Conservation (phyloP, 2,329 filamentous ascomycete genomes). For the Aspergillus thermomutatus region DNA sequence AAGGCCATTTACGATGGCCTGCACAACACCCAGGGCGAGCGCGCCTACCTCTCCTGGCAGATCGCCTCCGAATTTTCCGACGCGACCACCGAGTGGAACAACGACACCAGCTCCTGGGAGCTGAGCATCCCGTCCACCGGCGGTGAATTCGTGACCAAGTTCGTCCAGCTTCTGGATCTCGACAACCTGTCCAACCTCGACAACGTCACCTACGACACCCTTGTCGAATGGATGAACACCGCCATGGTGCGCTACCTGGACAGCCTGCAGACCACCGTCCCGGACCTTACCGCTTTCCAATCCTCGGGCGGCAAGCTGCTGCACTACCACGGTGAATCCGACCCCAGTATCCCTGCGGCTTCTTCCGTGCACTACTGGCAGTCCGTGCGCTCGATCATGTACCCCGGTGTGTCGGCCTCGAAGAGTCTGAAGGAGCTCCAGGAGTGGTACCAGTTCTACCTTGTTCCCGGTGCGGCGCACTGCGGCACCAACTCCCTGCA, state of each 20-base stretch:
- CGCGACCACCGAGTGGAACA: slow-evolving; percentile 23
- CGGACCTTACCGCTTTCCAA: slow-evolving; percentile 52
- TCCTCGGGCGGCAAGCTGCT: slow-evolving; percentile 53
- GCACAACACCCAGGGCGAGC: slow-evolving; percentile 37
- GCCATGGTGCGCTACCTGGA: slow-evolving; percentile 50
- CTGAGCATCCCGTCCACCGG: slow-evolving; percentile 32
- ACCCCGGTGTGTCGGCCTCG: slow-evolving; percentile 38
- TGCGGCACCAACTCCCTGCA: slow-evolving; percentile 47
- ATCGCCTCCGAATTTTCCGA: slow-evolving; percentile 25
- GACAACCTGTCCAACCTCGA: slow-evolving; percentile 44
- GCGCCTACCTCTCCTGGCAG: slow-evolving; percentile 39
- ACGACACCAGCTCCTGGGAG: slow-evolving; percentile 26
- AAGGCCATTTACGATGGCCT: slow-evolving; percentile 39
- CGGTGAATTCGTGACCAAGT: slow-evolving; percentile 36
- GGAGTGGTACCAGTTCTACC: slow-evolving; percentile 55
- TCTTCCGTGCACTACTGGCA: slow-evolving; percentile 56
- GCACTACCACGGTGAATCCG: slow-evolving; percentile 58
- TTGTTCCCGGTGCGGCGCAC: slow-evolving; percentile 54
- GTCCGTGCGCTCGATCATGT: slow-evolving; percentile 52
- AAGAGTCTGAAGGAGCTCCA: slow-evolving; percentile 42
- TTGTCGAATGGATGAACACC: slow-evolving; percentile 53
- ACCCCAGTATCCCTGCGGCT: slow-evolving; percentile 51
- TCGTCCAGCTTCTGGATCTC: slow-evolving; percentile 26
- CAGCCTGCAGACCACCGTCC: slow-evolving; percentile 52
- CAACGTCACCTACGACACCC: slow-evolving; percentile 54